Evolutionary conservation across 192 early-diverging fungal species (phyloP), one percentile per base, ranked within the genome.

Genomic region (Coemansia sp.): DNA sequence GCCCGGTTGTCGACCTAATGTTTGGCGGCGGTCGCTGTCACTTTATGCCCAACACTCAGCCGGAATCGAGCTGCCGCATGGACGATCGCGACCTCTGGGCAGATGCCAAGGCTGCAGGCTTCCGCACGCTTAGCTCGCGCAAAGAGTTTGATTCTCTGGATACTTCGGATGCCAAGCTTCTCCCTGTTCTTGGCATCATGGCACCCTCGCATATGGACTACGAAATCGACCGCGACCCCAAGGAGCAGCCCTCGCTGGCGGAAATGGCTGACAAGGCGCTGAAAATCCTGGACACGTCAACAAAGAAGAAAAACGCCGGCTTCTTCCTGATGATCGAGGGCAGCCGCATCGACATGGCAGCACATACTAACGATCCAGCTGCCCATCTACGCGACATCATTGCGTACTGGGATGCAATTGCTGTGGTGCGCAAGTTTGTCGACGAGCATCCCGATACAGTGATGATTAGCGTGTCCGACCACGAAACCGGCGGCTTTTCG

Each of bases 271-370:
- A 75, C 15, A 93, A 91, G 74, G 95, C 95, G n/a, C 68, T 99
- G 18, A 72, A 81, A 5, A 79, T 96, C 8, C 85, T 99, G n/a
- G 76, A 81, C 20, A 36, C 81, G 0, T 84, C 88, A 3, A 83
- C 84, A 1, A 71, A 71, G 52, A 70, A 82, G 63, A 73, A 78
- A 28, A 85, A 87, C 56, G 68, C 83, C 0, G 96, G 97, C 4
- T 99, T 98, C 81, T 95, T 98, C 74, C 80, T 99, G 73, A 94
- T 99, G 93, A 91, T 99, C 67, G 97, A 99, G 85, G 94, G 97
- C 37, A 93, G 91, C 65, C 83, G 95, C 52, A 99, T 99, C 67
- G 94, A 99, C 74, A 96, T 98, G 95, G 97, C 94, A 1, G 97
- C 92, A 5, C 97, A 99, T 72, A 76, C 81, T 66, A 98, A 98